Percentiles rank a stretch among this genome's conserved stretches.
These are phyloP conservation scores for Ballota nigra DNA, from an alignment of 257 asterid genomes.

Conservation along the genomic window DNA sequence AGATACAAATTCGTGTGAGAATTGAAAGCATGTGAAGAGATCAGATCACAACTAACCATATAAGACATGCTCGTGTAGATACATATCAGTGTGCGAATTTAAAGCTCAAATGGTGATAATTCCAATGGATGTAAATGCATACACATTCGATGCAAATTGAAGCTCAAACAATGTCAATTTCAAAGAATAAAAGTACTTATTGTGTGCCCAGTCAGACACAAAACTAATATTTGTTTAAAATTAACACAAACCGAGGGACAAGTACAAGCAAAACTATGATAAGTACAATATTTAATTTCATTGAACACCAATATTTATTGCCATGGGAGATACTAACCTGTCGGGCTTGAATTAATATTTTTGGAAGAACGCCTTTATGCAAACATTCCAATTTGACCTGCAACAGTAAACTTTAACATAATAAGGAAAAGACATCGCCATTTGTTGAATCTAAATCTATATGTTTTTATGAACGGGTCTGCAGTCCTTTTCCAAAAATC, in stretches of 20 bases:
- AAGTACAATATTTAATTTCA: background rate
- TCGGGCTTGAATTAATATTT: conserved; percentile 63
- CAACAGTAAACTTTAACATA: conserved; percentile 14
- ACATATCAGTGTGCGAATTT: background rate
- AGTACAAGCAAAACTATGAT: background rate
- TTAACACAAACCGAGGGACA: background rate
- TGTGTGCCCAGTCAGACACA: conserved; percentile 1
- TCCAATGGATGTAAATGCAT: background rate
- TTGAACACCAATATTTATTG: background rate
- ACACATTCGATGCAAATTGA: background rate
- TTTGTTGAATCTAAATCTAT: background rate
- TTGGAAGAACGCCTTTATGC: conserved; percentile 82
- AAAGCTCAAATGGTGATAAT: background rate
- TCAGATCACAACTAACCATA: too few relatives aligned
- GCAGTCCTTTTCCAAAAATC: background rate
- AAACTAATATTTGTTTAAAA: background rate
- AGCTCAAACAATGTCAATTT: background rate
- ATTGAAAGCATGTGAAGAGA: too few relatives aligned
- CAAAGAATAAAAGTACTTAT: background rate
- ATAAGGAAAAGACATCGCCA: background rate
- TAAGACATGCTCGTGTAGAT: too few relatives aligned
- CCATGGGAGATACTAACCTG: conserved; percentile 48
- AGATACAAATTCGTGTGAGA: too few relatives aligned
- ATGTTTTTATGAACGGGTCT: background rate
- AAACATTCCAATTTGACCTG: conserved; percentile 79